phyloP scores from a whole-genome alignment of 2,329 filamentous ascomycete species.

The Ophiostoma pallidulum region DNA sequence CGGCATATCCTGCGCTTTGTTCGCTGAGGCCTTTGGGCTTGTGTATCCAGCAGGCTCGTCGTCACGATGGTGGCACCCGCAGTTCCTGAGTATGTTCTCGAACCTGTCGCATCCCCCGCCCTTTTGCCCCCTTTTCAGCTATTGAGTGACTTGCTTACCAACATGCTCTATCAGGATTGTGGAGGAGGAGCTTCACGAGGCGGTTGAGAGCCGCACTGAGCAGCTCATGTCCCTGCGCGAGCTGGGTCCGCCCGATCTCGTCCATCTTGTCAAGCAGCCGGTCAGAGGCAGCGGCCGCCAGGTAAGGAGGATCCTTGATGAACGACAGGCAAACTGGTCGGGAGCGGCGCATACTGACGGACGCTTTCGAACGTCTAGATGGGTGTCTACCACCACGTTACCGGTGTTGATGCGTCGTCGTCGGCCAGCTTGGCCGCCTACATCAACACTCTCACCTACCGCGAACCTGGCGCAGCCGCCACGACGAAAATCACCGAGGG shows the following conservation, averaged over 20 bases:
- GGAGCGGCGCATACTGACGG: background rate
- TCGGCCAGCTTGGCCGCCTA: conserved; percentile 95
- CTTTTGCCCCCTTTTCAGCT: background rate
- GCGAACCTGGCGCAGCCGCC: conserved; percentile 66
- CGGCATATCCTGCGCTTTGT: background rate
- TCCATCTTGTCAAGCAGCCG: conserved; percentile 78
- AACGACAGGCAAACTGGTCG: background rate
- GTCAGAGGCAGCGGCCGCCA: conserved; percentile 48
- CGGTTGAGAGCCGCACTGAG: conserved; percentile 87
- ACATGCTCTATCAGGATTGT: conserved; percentile 56
- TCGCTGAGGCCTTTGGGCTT: background rate
- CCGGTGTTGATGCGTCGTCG: conserved; percentile 91
- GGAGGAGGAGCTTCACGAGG: conserved; percentile 85
- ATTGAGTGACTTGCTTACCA: conserved; percentile 15
- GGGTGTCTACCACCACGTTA: conserved; percentile 96
- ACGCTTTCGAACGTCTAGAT: conserved; percentile 41
- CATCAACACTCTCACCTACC: conserved; percentile 94
- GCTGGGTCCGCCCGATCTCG: conserved; percentile 88
- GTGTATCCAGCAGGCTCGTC: conserved; percentile 1
- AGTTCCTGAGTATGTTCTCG: conserved; percentile 58
- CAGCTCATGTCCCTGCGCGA: conserved; percentile 77
- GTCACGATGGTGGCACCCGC: conserved; percentile 61
- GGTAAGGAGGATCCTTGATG: conserved; percentile 26
- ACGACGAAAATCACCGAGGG: conserved; percentile 84
- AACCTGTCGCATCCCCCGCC: background rate